phyloP scores from a whole-genome alignment of 306 rosid genomes.

The Phaseolus lunatus region DNA sequence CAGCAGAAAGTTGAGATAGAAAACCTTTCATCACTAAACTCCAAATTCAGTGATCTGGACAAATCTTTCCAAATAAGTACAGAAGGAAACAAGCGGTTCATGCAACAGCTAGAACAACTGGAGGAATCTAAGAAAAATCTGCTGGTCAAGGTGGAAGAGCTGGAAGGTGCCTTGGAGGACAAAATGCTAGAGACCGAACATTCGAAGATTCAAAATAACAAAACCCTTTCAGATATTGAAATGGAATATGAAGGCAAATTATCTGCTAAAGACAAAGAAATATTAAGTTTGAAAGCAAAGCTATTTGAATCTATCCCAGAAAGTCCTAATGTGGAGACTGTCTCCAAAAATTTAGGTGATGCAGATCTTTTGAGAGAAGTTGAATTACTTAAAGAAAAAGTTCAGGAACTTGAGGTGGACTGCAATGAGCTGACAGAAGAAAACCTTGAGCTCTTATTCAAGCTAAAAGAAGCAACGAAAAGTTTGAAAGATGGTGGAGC shows the following conservation, averaged over 20 bases:
- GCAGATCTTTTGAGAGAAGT: slow-evolving; percentile 65
- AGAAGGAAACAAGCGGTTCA: slow-evolving; percentile 62
- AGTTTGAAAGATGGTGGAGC: slow-evolving; percentile 46
- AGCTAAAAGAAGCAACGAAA: slow-evolving; percentile 78
- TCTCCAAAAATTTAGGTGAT: slow-evolving; percentile 54
- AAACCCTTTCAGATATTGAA: slow-evolving; percentile 53
- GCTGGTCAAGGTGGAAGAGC: slow-evolving; percentile 57
- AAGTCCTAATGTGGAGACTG: slow-evolving; percentile 49
- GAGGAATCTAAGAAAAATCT: slow-evolving; percentile 74
- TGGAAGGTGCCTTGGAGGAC: slow-evolving; percentile 69
- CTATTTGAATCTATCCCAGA: slow-evolving; percentile 56
- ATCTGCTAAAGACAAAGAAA: slow-evolving; percentile 64
- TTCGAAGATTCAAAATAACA: slow-evolving; percentile 46
- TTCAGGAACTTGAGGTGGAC: slow-evolving; percentile 90
- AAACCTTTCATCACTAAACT: slow-evolving; percentile 62
- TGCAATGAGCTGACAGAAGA: slow-evolving; percentile 95
- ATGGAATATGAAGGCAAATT: slow-evolving; percentile 55
- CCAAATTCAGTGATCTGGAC: slow-evolving; percentile 56
- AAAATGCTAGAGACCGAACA: slow-evolving; percentile 55
- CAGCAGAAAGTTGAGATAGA: slow-evolving; percentile 72
- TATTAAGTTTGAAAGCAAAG: slow-evolving; percentile 52
- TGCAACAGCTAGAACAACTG: slow-evolving; percentile 58
- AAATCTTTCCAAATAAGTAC: slow-evolving; percentile 52
- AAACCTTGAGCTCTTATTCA: slow-evolving; percentile 86
- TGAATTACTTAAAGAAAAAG: slow-evolving; percentile 69